Evolutionary conservation across 2,329 filamentous ascomycete genomes (phyloP).

Genomic region (Blastomyces percursus): DNA sequence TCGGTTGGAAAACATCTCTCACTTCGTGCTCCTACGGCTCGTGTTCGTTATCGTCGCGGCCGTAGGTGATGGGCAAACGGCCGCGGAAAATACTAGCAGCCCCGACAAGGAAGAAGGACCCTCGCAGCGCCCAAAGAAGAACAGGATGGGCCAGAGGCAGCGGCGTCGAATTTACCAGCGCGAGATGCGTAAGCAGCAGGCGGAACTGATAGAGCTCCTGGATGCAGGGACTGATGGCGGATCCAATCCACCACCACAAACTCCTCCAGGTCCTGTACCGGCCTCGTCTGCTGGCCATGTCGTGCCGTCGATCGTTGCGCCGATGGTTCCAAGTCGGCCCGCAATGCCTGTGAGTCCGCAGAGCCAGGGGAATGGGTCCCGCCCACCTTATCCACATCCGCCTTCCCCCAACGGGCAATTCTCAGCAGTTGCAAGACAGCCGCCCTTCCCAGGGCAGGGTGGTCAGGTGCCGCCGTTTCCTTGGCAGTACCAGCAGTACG

Average conservation of each 20-base stretch:
- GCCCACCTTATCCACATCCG: conserved; percentile 8
- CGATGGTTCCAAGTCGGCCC: neutral
- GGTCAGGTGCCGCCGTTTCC: neutral
- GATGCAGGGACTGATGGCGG: conserved; percentile 7
- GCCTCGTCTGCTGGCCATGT: neutral
- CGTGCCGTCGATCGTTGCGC: neutral
- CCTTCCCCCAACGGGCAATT: neutral
- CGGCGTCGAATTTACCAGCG: conserved; percentile 7
- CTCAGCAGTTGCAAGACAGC: neutral
- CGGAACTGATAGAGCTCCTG: conserved; percentile 7
- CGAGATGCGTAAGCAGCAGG: conserved; percentile 9
- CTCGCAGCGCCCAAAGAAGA: conserved; percentile 4
- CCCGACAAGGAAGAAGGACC: conserved; percentile 6
- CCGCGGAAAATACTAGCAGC: conserved; percentile 2
- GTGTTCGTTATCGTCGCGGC: conserved; percentile 8
- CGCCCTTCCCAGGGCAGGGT: conserved; percentile 3
- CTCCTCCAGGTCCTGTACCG: neutral
- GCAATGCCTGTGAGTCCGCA: neutral
- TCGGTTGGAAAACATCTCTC: conserved; percentile 16
- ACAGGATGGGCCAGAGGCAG: conserved; percentile 8
- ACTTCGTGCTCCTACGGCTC: conserved; percentile 10
- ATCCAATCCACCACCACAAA: conserved; percentile 2
- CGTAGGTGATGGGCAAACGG: conserved; percentile 6
- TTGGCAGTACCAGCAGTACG: conserved; percentile 6
- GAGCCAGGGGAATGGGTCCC: conserved; percentile 1